Percentiles rank a stretch among this genome's conserved stretches.
Conservation (phyloP, 371 early-diverging fungal genomes). For the Mortierella sp. region DNA sequence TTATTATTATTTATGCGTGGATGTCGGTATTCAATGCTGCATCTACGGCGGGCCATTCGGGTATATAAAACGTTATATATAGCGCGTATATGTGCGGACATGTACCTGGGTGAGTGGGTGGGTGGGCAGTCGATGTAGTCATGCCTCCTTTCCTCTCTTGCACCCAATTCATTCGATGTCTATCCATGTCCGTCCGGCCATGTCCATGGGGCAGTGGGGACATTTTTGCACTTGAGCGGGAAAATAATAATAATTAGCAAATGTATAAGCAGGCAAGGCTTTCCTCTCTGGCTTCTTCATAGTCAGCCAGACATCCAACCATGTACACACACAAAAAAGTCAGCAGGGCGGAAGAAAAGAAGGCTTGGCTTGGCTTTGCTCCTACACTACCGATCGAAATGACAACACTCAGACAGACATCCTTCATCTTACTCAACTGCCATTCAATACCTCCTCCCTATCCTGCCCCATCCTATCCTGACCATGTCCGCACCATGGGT, state of each 20-base stretch:
- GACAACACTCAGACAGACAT: not conserved
- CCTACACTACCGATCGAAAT: not conserved
- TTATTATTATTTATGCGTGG: not conserved
- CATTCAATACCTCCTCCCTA: not conserved
- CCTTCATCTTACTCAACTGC: not conserved
- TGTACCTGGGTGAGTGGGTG: not conserved
- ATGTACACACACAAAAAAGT: not conserved
- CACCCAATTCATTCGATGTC: not conserved
- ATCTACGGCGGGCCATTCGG: not conserved
- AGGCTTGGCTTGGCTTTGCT: not conserved
- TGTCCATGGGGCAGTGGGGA: constrained; percentile 7
- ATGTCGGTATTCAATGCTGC: not conserved
- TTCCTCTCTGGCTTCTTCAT: not conserved
- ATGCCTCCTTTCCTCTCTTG: not conserved
- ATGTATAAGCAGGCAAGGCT: not conserved
- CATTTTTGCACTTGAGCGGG: not conserved
- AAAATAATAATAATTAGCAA: constrained; percentile 1
- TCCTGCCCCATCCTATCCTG: constrained; percentile 3
- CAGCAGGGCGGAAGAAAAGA: not conserved
- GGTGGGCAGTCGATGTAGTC: not conserved
- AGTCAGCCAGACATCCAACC: not conserved
- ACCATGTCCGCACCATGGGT: constrained; percentile 9
- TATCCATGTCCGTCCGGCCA: not conserved
- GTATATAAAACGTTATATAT: constrained; percentile 1
- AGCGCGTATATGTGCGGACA: constrained; percentile 4